Evolutionary conservation across 805 yeast genomes (phyloP), one percentile per base, ranked within the genome.

Genomic region (Torulaspora delbrueckii): DNA sequence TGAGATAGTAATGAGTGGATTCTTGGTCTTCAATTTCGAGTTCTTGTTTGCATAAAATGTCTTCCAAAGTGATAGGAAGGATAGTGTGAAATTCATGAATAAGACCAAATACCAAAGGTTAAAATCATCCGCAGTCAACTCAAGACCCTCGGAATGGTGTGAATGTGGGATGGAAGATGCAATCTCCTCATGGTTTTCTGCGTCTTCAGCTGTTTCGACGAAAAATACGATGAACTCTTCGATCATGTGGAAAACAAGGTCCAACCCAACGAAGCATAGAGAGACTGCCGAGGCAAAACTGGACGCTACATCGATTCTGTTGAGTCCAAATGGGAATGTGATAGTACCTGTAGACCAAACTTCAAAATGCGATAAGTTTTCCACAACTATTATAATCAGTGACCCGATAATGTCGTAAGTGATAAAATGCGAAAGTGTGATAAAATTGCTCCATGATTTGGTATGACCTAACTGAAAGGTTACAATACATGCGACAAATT

Each of bases 321-420:
- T 95, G 22, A 91, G 70, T 0, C 98, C 99, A 71, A 91, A 91
- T 0, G 99, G 99, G 53, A 81, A 85, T 10, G 82, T 81, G 26
- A 93, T 71, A 1, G 96, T 85, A 5, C 90, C 78, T 46, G 77
- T 79, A 52, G 78, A 81, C 96, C 98, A 93, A 5, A 85, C 95
- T 52, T 87, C 95, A 65, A 91, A 91, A 60, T 90, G 93, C n/a
- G 87, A 76, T 77, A 91, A 76, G 9, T 88, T 75, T 48, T 84
- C 88, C 5, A 88, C 96, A 13, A 76, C 65, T 0, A 85, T 84
- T 2, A 83, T 74, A 12, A 84, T 72, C 1, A 82, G 57, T 33
- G 88, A 84, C 1, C 95, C 89, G 30, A 89, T 67, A 0, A 96
- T 79, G 64, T 91, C 97, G 64, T 88, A 91, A 49, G 89, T 84